These are phyloP conservation scores for Mariannaea sp. DNA, from an alignment of 2,329 filamentous ascomycete species.

Conservation along the genomic window DNA sequence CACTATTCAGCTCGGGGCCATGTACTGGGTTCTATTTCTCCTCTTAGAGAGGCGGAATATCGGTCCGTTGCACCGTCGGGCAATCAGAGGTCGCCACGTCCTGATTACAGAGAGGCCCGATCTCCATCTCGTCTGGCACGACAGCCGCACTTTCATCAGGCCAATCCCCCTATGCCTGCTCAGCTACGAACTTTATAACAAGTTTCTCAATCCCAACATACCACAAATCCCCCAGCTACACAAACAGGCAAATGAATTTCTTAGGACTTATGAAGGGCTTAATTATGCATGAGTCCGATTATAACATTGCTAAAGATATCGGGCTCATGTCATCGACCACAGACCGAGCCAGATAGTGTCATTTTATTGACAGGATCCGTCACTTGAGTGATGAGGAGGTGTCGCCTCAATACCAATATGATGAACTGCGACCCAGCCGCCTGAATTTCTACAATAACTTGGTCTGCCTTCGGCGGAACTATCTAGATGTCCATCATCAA, in stretches of 20 bases:
- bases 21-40: conserved; percentile 15
- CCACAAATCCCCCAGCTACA: no score
- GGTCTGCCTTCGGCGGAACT: conserved; percentile 10
- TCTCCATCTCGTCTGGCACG: conserved; percentile 48
- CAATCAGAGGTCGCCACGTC: conserved; percentile 43
- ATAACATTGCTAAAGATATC: conserved; percentile 34
- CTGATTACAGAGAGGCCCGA: conserved; percentile 45
- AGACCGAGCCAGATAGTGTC: conserved; percentile 36
- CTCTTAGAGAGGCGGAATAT: conserved; percentile 30
- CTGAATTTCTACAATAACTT: conserved; percentile 34
- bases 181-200: conserved; percentile 41
- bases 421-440: conserved; percentile 44
- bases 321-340: conserved; percentile 36
- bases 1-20: conserved; percentile 1
- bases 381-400: conserved; percentile 33
- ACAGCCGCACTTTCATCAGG: conserved; percentile 48
- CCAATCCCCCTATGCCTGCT: conserved; percentile 47
- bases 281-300: conserved; percentile 44
- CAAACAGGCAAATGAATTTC: conserved; percentile 39
- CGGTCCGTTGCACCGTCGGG: conserved; percentile 39
- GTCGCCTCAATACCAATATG: conserved; percentile 41
- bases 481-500: conserved; percentile 6
- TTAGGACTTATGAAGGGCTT: conserved; percentile 42
- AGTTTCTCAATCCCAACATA: conserved; percentile 24
- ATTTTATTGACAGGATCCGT: conserved; percentile 39